Percentiles rank a stretch among this genome's conserved stretches.
Conservation (phyloP, 345 rosid species). For the Arabis alpina region DNA sequence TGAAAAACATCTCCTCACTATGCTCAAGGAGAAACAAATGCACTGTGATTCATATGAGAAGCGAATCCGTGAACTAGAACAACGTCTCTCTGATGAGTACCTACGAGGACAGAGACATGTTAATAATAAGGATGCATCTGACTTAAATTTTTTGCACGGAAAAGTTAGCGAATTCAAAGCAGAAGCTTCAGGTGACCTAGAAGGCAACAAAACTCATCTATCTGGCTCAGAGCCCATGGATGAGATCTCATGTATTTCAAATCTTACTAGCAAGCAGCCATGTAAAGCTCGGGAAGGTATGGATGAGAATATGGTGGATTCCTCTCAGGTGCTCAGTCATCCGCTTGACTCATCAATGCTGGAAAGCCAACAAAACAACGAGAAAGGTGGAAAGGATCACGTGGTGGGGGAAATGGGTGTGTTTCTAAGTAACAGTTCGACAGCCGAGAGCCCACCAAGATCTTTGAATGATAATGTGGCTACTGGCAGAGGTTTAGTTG, state of each 20-base stretch:
- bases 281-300: slow-evolving; percentile 83
- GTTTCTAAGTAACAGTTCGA: slow-evolving; percentile 80
- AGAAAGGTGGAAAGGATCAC: slow-evolving; percentile 70
- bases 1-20: slow-evolving; percentile 66
- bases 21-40: slow-evolving; percentile 78
- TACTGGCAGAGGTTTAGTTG: slow-evolving; percentile 48
- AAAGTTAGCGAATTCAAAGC: slow-evolving; percentile 53
- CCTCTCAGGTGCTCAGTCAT: slow-evolving; percentile 67
- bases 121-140: slow-evolving; percentile 53
- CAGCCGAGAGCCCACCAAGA: slow-evolving; percentile 82
- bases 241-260: slow-evolving; percentile 90
- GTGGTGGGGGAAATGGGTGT: slow-evolving; percentile 58
- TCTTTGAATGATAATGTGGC: slow-evolving; percentile 51
- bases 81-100: slow-evolving; percentile 75
- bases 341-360: slow-evolving; percentile 85
- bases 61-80: slow-evolving; percentile 93
- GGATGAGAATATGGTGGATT: slow-evolving; percentile 97
- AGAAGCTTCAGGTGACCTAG: slow-evolving; percentile 50
- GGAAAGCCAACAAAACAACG: slow-evolving; percentile 73
- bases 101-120: slow-evolving; percentile 63
- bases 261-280: slow-evolving; percentile 61
- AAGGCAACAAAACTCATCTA: slow-evolving; percentile 51
- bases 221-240: slow-evolving; percentile 88
- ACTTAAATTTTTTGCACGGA: slow-evolving; percentile 43
- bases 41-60: slow-evolving; percentile 85